These are phyloP conservation scores for Peribolospora baueri DNA, from an alignment of 768 basidiomycete genomes.

Conservation along the genomic window DNA sequence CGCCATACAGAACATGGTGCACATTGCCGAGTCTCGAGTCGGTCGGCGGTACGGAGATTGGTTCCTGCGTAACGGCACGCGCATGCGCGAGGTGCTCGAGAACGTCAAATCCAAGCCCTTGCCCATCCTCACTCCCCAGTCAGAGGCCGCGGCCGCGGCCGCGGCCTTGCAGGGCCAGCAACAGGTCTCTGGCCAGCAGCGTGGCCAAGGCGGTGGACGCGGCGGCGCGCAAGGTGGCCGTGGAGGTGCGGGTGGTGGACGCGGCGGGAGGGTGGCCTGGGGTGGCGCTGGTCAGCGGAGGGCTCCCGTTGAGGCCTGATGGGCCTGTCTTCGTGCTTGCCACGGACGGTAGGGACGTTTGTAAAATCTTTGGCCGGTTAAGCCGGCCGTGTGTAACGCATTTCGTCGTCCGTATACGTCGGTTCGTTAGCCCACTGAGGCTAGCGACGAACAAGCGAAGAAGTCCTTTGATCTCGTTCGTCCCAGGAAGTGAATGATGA, in stretches of 20 bases:
- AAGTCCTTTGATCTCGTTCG: background rate
- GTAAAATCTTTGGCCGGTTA: too few relatives aligned
- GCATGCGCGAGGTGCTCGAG: conserved; percentile 8
- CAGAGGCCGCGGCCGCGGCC: background rate
- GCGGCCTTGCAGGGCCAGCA: background rate
- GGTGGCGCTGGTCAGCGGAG: background rate
- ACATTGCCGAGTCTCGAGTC: conserved; percentile 81
- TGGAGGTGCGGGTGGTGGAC: too few relatives aligned
- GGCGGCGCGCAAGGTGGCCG: too few relatives aligned
- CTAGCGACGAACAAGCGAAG: background rate
- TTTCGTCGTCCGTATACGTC: background rate
- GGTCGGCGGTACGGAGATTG: conserved; percentile 83
- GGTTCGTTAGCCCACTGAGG: background rate
- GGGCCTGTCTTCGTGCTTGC: background rate
- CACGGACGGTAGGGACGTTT: too few relatives aligned
- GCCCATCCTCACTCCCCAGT: conserved; percentile 6
- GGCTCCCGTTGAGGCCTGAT: background rate
- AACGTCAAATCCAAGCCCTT: conserved; percentile 8
- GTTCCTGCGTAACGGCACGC: conserved; percentile 39
- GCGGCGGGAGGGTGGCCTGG: background rate
- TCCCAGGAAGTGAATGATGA: background rate
- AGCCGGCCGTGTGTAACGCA: too few relatives aligned
- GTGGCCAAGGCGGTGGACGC: too few relatives aligned
- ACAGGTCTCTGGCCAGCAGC: too few relatives aligned
- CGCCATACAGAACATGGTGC: conserved; percentile 59